phyloP scores from a whole-genome alignment of 179 eudicot genomes.

The Spinacia oleracea region DNA sequence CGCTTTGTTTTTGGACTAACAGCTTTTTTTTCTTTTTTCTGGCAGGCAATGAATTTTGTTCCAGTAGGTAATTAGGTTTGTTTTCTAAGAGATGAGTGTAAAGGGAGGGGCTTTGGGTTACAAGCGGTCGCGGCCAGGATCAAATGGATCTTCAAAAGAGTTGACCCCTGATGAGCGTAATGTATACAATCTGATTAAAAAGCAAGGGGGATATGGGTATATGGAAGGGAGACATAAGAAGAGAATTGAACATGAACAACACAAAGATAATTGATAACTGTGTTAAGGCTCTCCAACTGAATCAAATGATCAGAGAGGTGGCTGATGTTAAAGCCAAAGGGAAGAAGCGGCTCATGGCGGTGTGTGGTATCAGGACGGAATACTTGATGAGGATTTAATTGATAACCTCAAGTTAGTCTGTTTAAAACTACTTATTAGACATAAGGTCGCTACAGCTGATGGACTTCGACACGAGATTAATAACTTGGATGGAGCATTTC shows the following conservation, averaged over 20 bases:
- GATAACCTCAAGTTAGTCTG: constrained; percentile 30
- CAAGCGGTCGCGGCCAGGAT: constrained; percentile 50
- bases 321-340: constrained; percentile 47
- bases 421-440: constrained; percentile 17
- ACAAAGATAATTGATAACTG: constrained; percentile 29
- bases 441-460: constrained; percentile 53
- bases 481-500: constrained; percentile 9
- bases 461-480: constrained; percentile 35
- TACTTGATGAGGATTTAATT: constrained; percentile 48
- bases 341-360: constrained; percentile 67
- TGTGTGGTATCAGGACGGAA: constrained; percentile 60
- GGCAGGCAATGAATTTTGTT: background rate
- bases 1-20: background rate
- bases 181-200: constrained; percentile 40
- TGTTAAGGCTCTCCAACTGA: constrained; percentile 42
- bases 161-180: constrained; percentile 35
- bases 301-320: constrained; percentile 59
- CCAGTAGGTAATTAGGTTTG: background rate
- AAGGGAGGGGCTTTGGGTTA: constrained; percentile 16
- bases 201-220: constrained; percentile 56
- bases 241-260: constrained; percentile 25
- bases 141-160: constrained; percentile 17
- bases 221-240: constrained; percentile 40
- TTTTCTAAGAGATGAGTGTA: constrained; percentile 22
- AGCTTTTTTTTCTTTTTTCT: background rate